phyloP scores from a whole-genome alignment of 805 yeast genomes.

The Starmerella stigmatis region DNA sequence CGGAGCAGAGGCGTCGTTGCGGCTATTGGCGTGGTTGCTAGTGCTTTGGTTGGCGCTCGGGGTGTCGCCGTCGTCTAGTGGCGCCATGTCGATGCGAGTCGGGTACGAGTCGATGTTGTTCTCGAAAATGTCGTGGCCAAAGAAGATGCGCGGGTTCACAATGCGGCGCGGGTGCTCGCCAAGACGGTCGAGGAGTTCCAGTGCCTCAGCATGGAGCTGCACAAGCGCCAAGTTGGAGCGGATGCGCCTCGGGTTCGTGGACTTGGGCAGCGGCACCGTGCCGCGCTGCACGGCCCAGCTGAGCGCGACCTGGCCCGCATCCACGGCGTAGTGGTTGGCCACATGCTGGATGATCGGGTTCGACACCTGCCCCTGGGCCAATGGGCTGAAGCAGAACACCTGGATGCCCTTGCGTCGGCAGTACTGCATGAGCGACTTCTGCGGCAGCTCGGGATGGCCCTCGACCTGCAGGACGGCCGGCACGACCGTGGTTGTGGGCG shows the following conservation, averaged over 20 bases:
- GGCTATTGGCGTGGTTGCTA: neutral
- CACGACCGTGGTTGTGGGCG: conserved; percentile 35
- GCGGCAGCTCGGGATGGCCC: conserved; percentile 62
- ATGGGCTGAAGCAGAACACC: conserved; percentile 66
- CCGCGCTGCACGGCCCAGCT: conserved; percentile 58
- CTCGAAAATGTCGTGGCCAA: conserved; percentile 24
- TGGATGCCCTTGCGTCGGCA: conserved; percentile 43
- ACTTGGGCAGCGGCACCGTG: conserved; percentile 55
- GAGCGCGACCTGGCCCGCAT: conserved; percentile 46
- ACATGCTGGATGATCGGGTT: conserved; percentile 42
- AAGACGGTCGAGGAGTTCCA: conserved; percentile 28
- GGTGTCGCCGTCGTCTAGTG: neutral
- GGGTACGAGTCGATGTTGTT: conserved; percentile 21
- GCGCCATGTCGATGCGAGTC: no score
- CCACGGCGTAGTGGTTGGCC: conserved; percentile 46
- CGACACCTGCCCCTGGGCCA: conserved; percentile 50
- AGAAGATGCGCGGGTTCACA: conserved; percentile 19
- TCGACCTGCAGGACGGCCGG: conserved; percentile 71
- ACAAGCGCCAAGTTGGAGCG: conserved; percentile 34
- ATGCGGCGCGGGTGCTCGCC: conserved; percentile 24
- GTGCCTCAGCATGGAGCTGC: conserved; percentile 36
- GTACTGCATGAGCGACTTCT: conserved; percentile 46
- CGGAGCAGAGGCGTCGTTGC: no score
- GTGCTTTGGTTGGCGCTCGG: neutral
- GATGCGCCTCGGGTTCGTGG: conserved; percentile 55